These are phyloP conservation scores for Penicillium sp. DNA, from an alignment of 2,329 filamentous ascomycete genomes.

Conservation along the genomic window DNA sequence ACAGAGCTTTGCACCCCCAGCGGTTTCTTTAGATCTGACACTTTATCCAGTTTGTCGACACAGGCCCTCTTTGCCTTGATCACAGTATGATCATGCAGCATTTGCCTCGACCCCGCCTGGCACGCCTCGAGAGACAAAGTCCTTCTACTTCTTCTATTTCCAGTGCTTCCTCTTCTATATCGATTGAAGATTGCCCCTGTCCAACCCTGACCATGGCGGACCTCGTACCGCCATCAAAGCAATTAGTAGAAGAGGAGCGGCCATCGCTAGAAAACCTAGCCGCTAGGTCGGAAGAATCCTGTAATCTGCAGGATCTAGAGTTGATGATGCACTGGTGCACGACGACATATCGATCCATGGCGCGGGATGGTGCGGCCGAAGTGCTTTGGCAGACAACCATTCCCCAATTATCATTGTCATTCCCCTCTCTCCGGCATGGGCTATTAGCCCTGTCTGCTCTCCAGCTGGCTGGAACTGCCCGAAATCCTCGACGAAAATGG, in stretches of 20 bases:
- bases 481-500: slow-evolving; percentile 19
- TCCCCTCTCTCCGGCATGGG: slow-evolving; percentile 38
- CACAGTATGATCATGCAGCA: slow-evolving; percentile 18
- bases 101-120: slow-evolving; percentile 18
- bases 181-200: not conserved
- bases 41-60: slow-evolving; percentile 7
- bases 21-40: slow-evolving; percentile 2
- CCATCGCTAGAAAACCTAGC: not conserved
- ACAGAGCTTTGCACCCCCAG: not conserved
- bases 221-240: not conserved
- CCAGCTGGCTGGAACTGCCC: slow-evolving; percentile 30
- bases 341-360: slow-evolving; percentile 37
- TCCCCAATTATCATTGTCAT: slow-evolving; percentile 34
- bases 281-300: slow-evolving; percentile 11
- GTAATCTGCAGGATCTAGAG: slow-evolving; percentile 36
- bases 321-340: slow-evolving; percentile 43
- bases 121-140: slow-evolving; percentile 18
- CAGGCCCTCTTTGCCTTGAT: slow-evolving; percentile 13
- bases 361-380: slow-evolving; percentile 28
- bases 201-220: slow-evolving; percentile 14
- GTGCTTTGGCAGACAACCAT: slow-evolving; percentile 37
- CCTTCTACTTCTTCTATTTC: slow-evolving; percentile 8
- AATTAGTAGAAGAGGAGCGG: not conserved
- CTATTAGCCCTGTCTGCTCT: slow-evolving; percentile 42
- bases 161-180: slow-evolving; percentile 3